phyloP scores from a whole-genome alignment of 768 basidiomycete genomes.

The Neoboletus subvelutipes region DNA sequence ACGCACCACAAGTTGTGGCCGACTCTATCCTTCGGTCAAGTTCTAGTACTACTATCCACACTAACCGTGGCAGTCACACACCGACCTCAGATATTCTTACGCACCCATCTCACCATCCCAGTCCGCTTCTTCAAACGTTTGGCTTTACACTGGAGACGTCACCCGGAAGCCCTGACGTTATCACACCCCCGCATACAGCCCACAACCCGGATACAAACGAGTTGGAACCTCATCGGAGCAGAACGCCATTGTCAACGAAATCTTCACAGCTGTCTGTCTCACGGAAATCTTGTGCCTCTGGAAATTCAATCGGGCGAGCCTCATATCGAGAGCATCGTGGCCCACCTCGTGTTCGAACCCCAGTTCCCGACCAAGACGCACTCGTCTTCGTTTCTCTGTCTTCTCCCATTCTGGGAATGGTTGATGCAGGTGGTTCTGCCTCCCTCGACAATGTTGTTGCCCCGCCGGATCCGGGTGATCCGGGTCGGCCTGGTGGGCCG shows the following conservation, averaged over 20 bases:
- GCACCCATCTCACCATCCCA: not conserved
- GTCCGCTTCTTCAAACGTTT: not conserved
- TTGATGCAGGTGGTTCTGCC: not conserved
- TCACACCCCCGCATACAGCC: not conserved
- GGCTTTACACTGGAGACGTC: not conserved
- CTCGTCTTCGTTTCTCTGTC: not conserved
- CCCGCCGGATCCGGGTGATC: conserved; percentile 3
- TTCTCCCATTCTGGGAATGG: not conserved
- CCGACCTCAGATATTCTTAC: not conserved
- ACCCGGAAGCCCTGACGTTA: not conserved
- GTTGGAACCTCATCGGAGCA: conserved; percentile 2
- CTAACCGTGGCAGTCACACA: not conserved
- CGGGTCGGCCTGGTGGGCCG: conserved; percentile 8
- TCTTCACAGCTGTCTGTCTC: conserved; percentile 20
- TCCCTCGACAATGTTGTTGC: not conserved
- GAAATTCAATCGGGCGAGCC: conserved; percentile 19
- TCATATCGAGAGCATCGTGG: conserved; percentile 25
- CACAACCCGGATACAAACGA: not conserved
- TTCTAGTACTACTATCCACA: not conserved
- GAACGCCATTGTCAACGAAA: conserved; percentile 8
- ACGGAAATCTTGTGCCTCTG: conserved; percentile 13
- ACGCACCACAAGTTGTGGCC: not conserved
- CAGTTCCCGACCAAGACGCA: not conserved
- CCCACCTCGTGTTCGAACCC: conserved; percentile 7
- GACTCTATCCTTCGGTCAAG: conserved; percentile 1